Evolutionary conservation across 1,284 basidiomycete species (phyloP), one percentile per base, ranked within the genome.

Genomic region (Apiotrichum sp.): DNA sequence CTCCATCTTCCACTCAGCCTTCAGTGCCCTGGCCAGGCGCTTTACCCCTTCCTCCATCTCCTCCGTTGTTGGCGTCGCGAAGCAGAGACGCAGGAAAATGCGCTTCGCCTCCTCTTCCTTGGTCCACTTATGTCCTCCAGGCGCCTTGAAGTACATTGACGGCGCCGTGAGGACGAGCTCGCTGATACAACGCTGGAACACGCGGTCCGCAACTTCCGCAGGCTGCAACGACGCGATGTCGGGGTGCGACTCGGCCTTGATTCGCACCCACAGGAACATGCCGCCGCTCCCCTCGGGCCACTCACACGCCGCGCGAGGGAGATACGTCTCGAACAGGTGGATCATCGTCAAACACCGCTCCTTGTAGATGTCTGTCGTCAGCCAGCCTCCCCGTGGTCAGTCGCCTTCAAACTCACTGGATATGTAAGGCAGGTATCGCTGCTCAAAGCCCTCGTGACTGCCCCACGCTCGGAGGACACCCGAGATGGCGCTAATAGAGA

Each of bases 191-290:
- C 61, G 38, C 13, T 67, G 40, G 62, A 72, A 72, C 16, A 66
- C 57, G 22, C 59, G 16, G 22, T 66, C 51, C 6, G 65, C 57
- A 56, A 72, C 63, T 3, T 62, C 63, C 44, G 67, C 62, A 11
- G 68, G 64, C 11, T 13, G 14, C 6, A 62, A 43, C 9, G 55
- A n/a, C 10, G 41, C 39, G 47, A 63, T 58, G 22, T 57, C 55
- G 8, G 72, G 71, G 61, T 73, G 71, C 9, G 51, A 51, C 53
- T 69, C 70, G 51, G 65, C 58, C 51, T 63, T 63, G 34, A 74
- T 55, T 42, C 69, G 61, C 38, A 72, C 52, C 63, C 65, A 72
- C 60, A 70, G 55, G 65, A 72, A 72, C 72, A 74, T 74, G 41
- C 72, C 72, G 4, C 67, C 70, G 5, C 52, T 48, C 3, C 62